phyloP scores from a whole-genome alignment of 2,329 filamentous ascomycete species.

The Pseudocercospora eumusae region DNA sequence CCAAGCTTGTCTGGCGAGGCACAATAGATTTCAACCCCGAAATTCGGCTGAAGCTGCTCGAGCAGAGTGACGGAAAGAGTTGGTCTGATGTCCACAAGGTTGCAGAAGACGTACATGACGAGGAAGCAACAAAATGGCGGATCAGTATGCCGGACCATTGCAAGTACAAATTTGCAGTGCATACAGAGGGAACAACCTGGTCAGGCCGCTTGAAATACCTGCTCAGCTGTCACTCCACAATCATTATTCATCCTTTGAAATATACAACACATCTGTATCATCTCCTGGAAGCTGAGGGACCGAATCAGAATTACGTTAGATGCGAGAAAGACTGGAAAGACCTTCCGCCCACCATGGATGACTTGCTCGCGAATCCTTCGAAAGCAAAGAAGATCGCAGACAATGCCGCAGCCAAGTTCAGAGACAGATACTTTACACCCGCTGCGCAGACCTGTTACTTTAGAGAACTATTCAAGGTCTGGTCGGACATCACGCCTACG shows the following conservation, averaged over 20 bases:
- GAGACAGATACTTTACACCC: constrained; percentile 32
- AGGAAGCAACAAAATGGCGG: constrained; percentile 30
- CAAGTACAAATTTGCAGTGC: constrained; percentile 37
- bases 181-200: constrained; percentile 41
- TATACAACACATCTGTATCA: constrained; percentile 40
- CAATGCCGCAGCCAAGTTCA: constrained; percentile 29
- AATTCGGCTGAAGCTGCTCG: constrained; percentile 39
- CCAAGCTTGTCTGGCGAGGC: constrained; percentile 54
- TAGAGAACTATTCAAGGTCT: constrained; percentile 36
- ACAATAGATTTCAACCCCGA: constrained; percentile 39
- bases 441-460: constrained; percentile 40
- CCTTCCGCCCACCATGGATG: constrained; percentile 32
- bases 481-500: constrained; percentile 35
- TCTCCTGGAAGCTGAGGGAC: constrained; percentile 33
- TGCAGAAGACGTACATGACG: constrained; percentile 30
- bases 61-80: constrained; percentile 36
- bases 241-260: constrained; percentile 36
- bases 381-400: constrained; percentile 33
- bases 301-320: constrained; percentile 38
- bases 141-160: constrained; percentile 40
- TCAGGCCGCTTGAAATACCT: constrained; percentile 41
- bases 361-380: constrained; percentile 29
- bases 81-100: constrained; percentile 50
- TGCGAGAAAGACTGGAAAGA: constrained; percentile 38
- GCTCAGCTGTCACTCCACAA: constrained; percentile 38